Evolutionary conservation across 2,329 filamentous ascomycete species (phyloP), one percentile per base, ranked within the genome.

Genomic region (Apiospora hydei): DNA sequence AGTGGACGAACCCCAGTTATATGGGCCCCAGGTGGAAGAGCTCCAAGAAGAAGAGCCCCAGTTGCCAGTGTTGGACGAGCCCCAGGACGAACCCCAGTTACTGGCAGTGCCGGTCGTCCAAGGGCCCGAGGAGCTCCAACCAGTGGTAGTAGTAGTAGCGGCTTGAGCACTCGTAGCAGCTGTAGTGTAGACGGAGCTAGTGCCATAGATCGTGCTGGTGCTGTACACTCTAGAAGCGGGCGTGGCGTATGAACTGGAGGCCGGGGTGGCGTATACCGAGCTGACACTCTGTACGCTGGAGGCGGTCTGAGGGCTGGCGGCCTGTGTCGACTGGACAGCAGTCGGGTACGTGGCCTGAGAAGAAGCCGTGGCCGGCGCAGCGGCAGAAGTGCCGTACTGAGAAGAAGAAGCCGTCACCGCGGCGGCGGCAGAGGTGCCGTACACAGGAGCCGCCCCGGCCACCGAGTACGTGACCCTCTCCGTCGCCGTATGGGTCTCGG

Each of bases 401-500:
- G 26, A 30, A 30, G 26, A 30, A 3, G 41, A 38, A 8, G 34
- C n/a, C n/a, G 8, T 24, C 3, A 13, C 49, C n/a, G 49, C n/a
- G 3, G 49, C n/a, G 3, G 11, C 49, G 10, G 49, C 24, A 3
- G n/a, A 4, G 13, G 24, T 51, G 49, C 49, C n/a, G 46, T 30
- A 61, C 30, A 38, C 30, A 38, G 34, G 34, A 38, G 34, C 26
- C 3, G 5, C 57, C 57, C 18, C 26, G 26, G 57, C 57, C 21
- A 41, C 30, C 30, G 57, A 41, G 34, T 64, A 64, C 1, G 57
- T 64, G 34, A 64, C 4, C 57, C 4, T n/a, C 57, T 64, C 57
- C 34, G 57, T 64, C 57, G 30, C 57, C 57, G 57, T 64, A 34
- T 64, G 18, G 13, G 57, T 64, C 57, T 64, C 57, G 34, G 34